These are phyloP conservation scores for Diaporthe vexans DNA, from an alignment of 2,329 filamentous ascomycete species.

Conservation along the genomic window DNA sequence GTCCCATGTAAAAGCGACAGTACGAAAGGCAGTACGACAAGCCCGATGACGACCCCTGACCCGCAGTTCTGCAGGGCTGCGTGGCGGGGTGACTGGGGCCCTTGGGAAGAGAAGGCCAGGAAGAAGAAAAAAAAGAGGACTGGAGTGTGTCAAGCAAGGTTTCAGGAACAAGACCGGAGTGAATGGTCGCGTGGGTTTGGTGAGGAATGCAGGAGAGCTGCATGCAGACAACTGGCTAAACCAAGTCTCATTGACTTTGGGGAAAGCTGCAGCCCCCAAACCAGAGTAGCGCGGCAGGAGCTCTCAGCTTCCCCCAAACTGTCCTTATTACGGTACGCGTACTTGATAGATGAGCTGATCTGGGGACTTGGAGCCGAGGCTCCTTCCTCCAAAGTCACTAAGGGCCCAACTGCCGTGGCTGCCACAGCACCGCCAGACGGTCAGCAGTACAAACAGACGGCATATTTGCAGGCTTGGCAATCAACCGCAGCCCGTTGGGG, in stretches of 20 bases:
- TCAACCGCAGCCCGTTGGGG: conserved; percentile 19
- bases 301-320: background rate
- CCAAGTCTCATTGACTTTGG: conserved; percentile 26
- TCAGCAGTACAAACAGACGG: background rate
- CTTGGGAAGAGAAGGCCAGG: background rate
- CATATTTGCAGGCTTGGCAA: conserved; percentile 31
- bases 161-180: conserved; percentile 7
- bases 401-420: background rate
- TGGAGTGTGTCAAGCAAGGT: conserved; percentile 11
- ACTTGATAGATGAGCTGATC: conserved; percentile 31
- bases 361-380: conserved; percentile 20
- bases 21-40: conserved; percentile 14
- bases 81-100: conserved; percentile 23
- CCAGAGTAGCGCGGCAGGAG: background rate
- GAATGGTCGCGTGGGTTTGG: background rate
- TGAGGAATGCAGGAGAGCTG: background rate
- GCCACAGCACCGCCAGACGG: background rate
- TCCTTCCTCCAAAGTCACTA: background rate
- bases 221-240: conserved; percentile 21
- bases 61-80: conserved; percentile 19
- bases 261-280: background rate
- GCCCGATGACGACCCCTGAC: conserved; percentile 26
- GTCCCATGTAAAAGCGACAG: conserved; percentile 13
- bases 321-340: no score
- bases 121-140: background rate